Evolutionary conservation across 805 yeast genomes (phyloP).

Genomic region (Metschnikowia corniflorae): DNA sequence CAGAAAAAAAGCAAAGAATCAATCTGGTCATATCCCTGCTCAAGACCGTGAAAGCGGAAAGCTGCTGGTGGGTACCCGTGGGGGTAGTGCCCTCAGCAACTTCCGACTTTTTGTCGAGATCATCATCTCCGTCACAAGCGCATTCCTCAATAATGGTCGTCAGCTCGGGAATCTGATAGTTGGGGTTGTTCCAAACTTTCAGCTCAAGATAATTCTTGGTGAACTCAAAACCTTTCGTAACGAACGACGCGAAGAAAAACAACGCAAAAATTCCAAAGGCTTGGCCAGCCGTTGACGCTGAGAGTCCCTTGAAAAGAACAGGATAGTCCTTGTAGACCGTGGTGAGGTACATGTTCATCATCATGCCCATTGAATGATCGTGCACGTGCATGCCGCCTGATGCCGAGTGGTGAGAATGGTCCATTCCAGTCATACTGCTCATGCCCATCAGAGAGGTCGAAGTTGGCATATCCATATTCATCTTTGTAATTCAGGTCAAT

Average conservation of each 20-base stretch:
- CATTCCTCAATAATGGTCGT: constrained; percentile 19
- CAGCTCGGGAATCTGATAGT: constrained; percentile 17
- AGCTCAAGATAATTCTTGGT: constrained; percentile 63
- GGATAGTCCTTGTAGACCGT: constrained; percentile 51
- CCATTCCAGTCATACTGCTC: constrained; percentile 13
- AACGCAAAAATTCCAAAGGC: constrained; percentile 74
- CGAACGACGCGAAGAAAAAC: constrained; percentile 55
- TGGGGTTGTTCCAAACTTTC: constrained; percentile 52
- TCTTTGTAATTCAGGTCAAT: too few relatives aligned
- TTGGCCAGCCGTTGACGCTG: constrained; percentile 52
- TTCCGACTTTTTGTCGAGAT: constrained; percentile 5
- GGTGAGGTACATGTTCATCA: constrained; percentile 60
- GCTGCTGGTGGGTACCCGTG: constrained; percentile 3
- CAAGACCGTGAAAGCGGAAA: constrained; percentile 15
- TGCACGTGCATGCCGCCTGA: constrained; percentile 6
- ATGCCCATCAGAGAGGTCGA: constrained; percentile 13
- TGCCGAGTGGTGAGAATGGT: not conserved
- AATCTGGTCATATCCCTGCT: constrained; percentile 56
- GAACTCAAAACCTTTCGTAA: constrained; percentile 58
- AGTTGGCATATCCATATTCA: constrained; percentile 1
- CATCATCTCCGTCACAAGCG: constrained; percentile 20
- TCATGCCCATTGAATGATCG: constrained; percentile 22
- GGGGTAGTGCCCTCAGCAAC: constrained; percentile 8
- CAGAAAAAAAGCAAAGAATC: constrained; percentile 53
- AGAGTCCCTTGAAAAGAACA: constrained; percentile 54